Conservation (phyloP, 2,329 filamentous ascomycete species). For the Hirsutella rhossiliensis region DNA sequence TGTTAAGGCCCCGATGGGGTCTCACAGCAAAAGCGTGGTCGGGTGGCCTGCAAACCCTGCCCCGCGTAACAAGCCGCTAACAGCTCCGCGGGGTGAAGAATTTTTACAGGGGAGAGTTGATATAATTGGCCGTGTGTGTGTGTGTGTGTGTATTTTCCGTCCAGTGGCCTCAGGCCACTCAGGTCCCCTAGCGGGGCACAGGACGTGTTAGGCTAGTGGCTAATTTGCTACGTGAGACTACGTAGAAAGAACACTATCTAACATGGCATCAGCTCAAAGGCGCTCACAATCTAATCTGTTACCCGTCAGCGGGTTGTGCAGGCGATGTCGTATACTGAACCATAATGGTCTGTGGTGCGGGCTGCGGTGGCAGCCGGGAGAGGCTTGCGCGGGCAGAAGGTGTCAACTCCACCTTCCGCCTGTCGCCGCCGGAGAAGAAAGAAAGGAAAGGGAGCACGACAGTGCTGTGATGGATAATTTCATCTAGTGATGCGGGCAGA, state of each 20-base stretch:
- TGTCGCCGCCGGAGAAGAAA: not conserved
- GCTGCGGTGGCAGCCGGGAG: not conserved
- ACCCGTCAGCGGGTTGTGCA: not conserved
- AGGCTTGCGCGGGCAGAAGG: not conserved
- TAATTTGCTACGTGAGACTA: not conserved
- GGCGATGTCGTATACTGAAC: not conserved
- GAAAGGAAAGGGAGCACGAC: not conserved
- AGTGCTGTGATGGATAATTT: not conserved
- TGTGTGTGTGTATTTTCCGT: no score
- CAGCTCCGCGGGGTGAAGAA: no score
- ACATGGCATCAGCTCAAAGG: not conserved
- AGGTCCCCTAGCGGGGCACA: not conserved
- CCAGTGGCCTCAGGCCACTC: no score
- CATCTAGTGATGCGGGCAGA: slow-evolving; percentile 5
- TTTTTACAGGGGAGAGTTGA: no score
- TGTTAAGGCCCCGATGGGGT: no score
- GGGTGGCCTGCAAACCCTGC: no score
- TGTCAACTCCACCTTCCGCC: not conserved
- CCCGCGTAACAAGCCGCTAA: no score
- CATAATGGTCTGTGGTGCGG: not conserved
- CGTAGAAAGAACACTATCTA: not conserved
- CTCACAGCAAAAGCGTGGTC: no score
- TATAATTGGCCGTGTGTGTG: no score
- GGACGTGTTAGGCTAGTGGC: not conserved
- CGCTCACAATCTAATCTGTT: not conserved